Evolutionary conservation across 78 protist species (phyloP).

Genomic region (slime mould (Dictyostelium discoideum)): DNA sequence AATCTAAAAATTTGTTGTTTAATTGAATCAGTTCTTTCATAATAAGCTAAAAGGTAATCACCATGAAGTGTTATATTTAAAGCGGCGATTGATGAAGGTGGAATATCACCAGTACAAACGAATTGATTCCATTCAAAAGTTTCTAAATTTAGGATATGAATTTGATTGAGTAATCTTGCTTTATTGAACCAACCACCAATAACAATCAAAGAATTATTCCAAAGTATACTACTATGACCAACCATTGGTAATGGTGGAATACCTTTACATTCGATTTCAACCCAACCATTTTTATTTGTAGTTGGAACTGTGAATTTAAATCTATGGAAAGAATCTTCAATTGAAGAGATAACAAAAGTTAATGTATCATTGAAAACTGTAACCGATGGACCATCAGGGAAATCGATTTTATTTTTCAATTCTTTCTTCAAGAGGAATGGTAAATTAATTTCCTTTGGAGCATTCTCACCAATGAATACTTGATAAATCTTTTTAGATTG

Average conservation of each 20-base stretch:
- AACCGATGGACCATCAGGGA: not conserved
- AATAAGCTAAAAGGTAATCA: constrained; percentile 46
- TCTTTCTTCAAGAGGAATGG: constrained; percentile 31
- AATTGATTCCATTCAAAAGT: constrained; percentile 15
- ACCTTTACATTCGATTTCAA: not conserved
- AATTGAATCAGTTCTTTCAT: constrained; percentile 53
- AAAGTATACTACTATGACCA: constrained; percentile 47
- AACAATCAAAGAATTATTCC: constrained; percentile 31
- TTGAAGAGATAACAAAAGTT: constrained; percentile 27
- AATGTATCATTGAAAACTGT: constrained; percentile 41
- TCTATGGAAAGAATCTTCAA: constrained; percentile 73
- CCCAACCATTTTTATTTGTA: constrained; percentile 18
- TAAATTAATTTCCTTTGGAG: constrained; percentile 48
- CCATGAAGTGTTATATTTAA: constrained; percentile 31
- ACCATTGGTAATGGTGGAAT: constrained; percentile 55
- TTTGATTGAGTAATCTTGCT: constrained; percentile 36
- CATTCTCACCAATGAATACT: constrained; percentile 46
- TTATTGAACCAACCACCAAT: constrained; percentile 63
- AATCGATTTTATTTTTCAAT: constrained; percentile 13
- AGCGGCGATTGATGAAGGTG: constrained; percentile 62
- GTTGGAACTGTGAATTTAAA: constrained; percentile 40
- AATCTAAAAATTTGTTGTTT: constrained; percentile 42
- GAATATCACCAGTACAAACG: constrained; percentile 48
- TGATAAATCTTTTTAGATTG: constrained; percentile 27
- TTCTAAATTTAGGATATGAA: constrained; percentile 18